Base-by-base conservation (phyloP, 129 eudicot genomes). In the Flaveria linearis region DNA sequence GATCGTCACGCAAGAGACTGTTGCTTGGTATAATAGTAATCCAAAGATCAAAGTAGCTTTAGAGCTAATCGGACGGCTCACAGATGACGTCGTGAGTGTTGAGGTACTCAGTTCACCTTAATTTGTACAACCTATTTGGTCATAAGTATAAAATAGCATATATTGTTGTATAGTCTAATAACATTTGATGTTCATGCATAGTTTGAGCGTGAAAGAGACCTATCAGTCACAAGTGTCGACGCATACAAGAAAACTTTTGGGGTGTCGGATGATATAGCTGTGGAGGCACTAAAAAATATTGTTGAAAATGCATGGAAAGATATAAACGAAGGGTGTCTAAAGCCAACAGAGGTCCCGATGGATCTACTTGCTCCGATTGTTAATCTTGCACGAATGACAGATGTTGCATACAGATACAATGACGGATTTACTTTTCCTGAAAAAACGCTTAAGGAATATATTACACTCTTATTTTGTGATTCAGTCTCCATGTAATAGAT, bases 11-110 rank as follows among this genome's bases (percentile, higher is more conserved):
- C 25, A 46, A 23, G 56, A 75, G 5, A 62, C 50, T 3, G 26
- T 60, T 45, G 26, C 56, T 41, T 75, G 79, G 79, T 28, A 20
- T 3, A 2, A 60, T 61, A 75, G 71, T 61, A 22, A 51, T 36
- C 79, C 71, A 4, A 43, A 43, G 41, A 62, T 75, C 13, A 9
- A 43, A n/a, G 12, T 45, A 45, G 50, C 50, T 8, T 2, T 49
- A 0, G 78, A 73, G 39, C 5, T 8, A 17, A 73, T 73, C 42
- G 22, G 53, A 45, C 25, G 73, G 22, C 73, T 68, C 39, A 51
- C 45, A 20, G 56, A 68, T 5, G 73, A 68, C 17, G 73, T 20
- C 7, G 25, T 43, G 56, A 68, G n/a, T 33, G 7, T 33, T 33
- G 39, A 33, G 39, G 39, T 4, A 33, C 7, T 33, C 7, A 33